phyloP scores from a whole-genome alignment of 2,329 filamentous ascomycete genomes.

The Tolypocladium capitatum region DNA sequence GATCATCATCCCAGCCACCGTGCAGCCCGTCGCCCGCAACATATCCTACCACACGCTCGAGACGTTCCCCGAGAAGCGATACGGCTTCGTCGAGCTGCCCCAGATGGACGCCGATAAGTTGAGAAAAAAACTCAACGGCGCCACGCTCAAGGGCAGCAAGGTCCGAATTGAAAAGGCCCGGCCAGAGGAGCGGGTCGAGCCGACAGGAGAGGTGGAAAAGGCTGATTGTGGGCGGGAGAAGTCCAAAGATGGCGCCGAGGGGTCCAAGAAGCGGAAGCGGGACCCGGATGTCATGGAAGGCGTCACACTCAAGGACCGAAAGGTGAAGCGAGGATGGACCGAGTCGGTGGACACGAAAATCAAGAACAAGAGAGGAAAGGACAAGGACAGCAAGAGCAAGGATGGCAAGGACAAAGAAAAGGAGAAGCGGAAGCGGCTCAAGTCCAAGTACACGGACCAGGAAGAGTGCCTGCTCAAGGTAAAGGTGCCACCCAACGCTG shows the following conservation, averaged over 20 bases:
- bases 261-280: slow-evolving; percentile 36
- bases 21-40: slow-evolving; percentile 55
- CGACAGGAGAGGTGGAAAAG: slow-evolving; percentile 18
- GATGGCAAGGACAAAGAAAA: slow-evolving; percentile 36
- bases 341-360: slow-evolving; percentile 42
- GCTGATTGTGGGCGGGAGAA: slow-evolving; percentile 18
- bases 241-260: slow-evolving; percentile 19
- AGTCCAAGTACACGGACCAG: slow-evolving; percentile 69
- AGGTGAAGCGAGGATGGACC: slow-evolving; percentile 84
- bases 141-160: slow-evolving; percentile 72
- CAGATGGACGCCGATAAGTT: slow-evolving; percentile 74
- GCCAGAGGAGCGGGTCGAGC: slow-evolving; percentile 31
- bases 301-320: slow-evolving; percentile 59
- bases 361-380: slow-evolving; percentile 34
- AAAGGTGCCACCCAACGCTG: slow-evolving; percentile 42
- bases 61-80: slow-evolving; percentile 80
- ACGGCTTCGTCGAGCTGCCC: slow-evolving; percentile 82
- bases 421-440: slow-evolving; percentile 44
- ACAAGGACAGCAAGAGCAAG: slow-evolving; percentile 32
- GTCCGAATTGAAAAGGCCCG: slow-evolving; percentile 73
- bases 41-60: slow-evolving; percentile 79
- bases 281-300: slow-evolving; percentile 44
- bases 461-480: slow-evolving; percentile 80
- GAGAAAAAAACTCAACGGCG: slow-evolving; percentile 80
- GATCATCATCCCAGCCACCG: slow-evolving; percentile 54